These are phyloP conservation scores for Amanita rubescens DNA, from an alignment of 768 basidiomycete species.

Conservation along the genomic window DNA sequence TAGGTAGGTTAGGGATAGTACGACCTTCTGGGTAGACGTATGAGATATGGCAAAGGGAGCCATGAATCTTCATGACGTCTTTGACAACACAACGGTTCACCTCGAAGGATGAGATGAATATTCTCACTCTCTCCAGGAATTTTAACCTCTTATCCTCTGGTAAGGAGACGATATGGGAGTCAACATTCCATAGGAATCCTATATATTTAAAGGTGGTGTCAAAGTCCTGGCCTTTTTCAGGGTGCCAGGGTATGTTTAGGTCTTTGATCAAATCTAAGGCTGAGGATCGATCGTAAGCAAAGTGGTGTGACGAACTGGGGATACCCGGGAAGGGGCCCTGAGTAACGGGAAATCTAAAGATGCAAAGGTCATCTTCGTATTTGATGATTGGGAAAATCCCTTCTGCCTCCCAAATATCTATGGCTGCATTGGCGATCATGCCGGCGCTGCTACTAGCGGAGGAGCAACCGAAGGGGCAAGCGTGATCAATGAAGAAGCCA, in stretches of 20 bases:
- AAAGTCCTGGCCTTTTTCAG: conserved; percentile 19
- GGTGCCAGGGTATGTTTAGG: conserved; percentile 19
- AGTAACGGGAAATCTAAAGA: conserved; percentile 12
- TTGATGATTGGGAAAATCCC: conserved; percentile 11
- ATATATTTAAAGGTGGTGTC: conserved; percentile 14
- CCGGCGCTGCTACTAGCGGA: conserved; percentile 18
- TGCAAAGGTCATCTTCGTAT: conserved; percentile 23
- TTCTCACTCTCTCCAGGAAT: conserved; percentile 12
- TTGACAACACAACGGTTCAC: conserved; percentile 5
- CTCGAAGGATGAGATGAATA: conserved; percentile 9
- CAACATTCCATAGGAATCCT: conserved; percentile 24
- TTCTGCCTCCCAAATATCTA: conserved; percentile 16
- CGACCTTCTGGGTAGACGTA: conserved; percentile 19
- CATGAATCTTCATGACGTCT: conserved; percentile 17
- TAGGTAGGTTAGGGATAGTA: conserved; percentile 11
- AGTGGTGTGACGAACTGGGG: neutral
- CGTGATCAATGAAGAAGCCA: conserved; percentile 18
- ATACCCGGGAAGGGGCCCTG: neutral
- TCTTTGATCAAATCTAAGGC: conserved; percentile 7
- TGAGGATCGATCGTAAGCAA: conserved; percentile 2
- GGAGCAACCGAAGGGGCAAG: conserved; percentile 15
- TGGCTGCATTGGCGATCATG: conserved; percentile 12
- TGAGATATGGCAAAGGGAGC: conserved; percentile 25
- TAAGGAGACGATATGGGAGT: conserved; percentile 14
- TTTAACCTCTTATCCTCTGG: conserved; percentile 20